Conservation (phyloP, 2,329 filamentous ascomycete species). For the Aplosporella prunicola region DNA sequence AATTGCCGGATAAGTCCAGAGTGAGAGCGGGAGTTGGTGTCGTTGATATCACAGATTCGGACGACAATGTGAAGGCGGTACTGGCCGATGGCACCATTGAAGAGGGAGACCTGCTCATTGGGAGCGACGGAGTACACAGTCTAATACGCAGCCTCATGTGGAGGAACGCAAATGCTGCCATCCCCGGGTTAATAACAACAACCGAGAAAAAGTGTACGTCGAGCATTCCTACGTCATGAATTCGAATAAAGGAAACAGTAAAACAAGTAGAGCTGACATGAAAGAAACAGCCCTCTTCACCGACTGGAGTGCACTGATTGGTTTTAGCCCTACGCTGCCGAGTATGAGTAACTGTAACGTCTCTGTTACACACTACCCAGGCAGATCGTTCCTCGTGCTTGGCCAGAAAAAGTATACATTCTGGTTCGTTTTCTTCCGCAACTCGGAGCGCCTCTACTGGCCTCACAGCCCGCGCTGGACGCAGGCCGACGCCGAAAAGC, state of each 20-base stretch:
- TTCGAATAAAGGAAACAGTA: too few species aligned
- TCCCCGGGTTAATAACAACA: constrained; percentile 1
- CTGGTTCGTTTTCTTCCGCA: constrained; percentile 8
- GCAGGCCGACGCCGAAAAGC: too few species aligned
- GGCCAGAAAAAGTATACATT: not conserved
- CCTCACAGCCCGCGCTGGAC: not conserved
- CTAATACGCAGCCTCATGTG: constrained; percentile 6
- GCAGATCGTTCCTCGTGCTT: constrained; percentile 2
- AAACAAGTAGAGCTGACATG: too few species aligned
- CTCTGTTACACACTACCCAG: not conserved
- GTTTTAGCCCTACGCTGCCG: not conserved
- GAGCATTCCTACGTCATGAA: too few species aligned
- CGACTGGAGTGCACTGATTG: not conserved
- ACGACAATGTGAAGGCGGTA: constrained; percentile 13
- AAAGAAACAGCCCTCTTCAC: too few species aligned
- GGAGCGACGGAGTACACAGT: constrained; percentile 9
- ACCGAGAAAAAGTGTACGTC: constrained; percentile 4
- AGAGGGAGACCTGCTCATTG: constrained; percentile 8
- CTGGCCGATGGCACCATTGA: constrained; percentile 14
- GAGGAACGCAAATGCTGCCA: constrained; percentile 3
- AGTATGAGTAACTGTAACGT: constrained; percentile 6
- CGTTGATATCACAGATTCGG: constrained; percentile 16
- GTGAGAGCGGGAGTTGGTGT: constrained; percentile 14
- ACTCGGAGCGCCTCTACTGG: not conserved
- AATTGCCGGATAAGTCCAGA: constrained; percentile 16